phyloP scores from a whole-genome alignment of 2,329 filamentous ascomycete genomes.

The Colletotrichum sojae region DNA sequence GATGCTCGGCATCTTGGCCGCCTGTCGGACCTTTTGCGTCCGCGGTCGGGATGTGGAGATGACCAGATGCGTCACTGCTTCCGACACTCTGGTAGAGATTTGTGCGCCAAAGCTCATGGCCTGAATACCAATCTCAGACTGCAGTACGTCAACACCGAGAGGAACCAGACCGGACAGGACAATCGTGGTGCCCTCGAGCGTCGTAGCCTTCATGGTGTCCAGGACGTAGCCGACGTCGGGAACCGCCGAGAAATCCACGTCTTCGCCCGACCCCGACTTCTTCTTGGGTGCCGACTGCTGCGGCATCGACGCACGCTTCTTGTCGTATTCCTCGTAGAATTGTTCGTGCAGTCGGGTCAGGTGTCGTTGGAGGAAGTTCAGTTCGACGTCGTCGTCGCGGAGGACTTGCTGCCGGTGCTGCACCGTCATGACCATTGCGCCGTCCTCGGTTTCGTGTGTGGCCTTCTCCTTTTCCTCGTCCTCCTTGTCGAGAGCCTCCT shows the following conservation, averaged over 20 bases:
- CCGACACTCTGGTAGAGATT: conserved; percentile 69
- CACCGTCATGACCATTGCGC: conserved; percentile 34
- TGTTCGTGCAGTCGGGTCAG: conserved; percentile 80
- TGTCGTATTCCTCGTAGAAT: conserved; percentile 89
- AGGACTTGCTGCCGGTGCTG: conserved; percentile 78
- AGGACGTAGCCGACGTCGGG: conserved; percentile 92
- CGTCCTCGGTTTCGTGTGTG: conserved; percentile 60
- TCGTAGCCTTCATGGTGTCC: conserved; percentile 81
- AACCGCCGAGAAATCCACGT: conserved; percentile 68
- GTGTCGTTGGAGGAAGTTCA: conserved; percentile 82
- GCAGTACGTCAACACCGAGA: conserved; percentile 81
- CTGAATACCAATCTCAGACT: conserved; percentile 90
- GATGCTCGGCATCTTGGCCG: conserved; percentile 82
- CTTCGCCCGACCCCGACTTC: conserved; percentile 52
- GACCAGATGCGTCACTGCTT: conserved; percentile 80
- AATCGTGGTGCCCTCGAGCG: conserved; percentile 82
- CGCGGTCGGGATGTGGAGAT: conserved; percentile 79
- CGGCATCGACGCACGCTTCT: conserved; percentile 54
- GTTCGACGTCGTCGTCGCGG: conserved; percentile 88
- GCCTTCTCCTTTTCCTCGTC: conserved; percentile 74
- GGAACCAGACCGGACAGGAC: conserved; percentile 94
- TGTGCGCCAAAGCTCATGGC: conserved; percentile 87
- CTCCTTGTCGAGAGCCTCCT: conserved; percentile 90
- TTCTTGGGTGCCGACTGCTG: conserved; percentile 34
- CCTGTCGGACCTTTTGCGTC: conserved; percentile 92